phyloP scores from a whole-genome alignment of 139 green algal genomes.

The Chlorella sp. region DNA sequence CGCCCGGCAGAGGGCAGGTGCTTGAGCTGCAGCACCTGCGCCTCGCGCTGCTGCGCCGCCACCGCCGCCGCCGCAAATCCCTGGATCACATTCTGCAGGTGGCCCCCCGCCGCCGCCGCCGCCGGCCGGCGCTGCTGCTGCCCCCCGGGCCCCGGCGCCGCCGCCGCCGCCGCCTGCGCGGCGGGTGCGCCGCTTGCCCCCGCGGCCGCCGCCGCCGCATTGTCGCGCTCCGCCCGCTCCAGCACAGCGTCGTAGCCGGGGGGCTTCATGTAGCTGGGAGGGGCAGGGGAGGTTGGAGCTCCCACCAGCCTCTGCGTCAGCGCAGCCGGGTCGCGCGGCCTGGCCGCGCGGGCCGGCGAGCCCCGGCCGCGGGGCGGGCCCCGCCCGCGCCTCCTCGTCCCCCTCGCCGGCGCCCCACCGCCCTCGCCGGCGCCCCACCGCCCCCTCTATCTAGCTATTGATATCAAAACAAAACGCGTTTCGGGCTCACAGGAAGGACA shows the following conservation, averaged over 20 bases:
- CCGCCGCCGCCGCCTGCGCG: not conserved
- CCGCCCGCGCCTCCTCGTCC: not conserved
- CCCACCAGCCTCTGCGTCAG: not conserved
- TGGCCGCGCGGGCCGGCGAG: too few species aligned
- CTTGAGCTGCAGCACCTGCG: constrained; percentile 45
- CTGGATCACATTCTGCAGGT: constrained; percentile 7
- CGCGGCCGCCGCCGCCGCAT: constrained; percentile 25
- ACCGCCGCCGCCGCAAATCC: not conserved
- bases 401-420: not conserved
- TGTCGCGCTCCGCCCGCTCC: constrained; percentile 43
- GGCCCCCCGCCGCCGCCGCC: not conserved
- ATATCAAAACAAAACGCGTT: too few species aligned
- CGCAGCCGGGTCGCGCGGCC: too few species aligned
- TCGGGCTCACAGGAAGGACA: constrained; percentile 69
- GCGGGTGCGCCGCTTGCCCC: not conserved
- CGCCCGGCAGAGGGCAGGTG: constrained; percentile 21
- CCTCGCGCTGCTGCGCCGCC: not conserved
- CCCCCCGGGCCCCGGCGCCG: not conserved
- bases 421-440: not conserved
- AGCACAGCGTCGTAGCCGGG: constrained; percentile 71
- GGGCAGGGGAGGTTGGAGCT: not conserved
- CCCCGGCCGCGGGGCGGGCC: too few species aligned
- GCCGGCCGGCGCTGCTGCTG: not conserved
- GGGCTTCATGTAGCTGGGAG: constrained; percentile 68
- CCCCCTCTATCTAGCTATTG: not conserved